Conservation (phyloP, 257 asterid genomes). For the Lycium barbarum region DNA sequence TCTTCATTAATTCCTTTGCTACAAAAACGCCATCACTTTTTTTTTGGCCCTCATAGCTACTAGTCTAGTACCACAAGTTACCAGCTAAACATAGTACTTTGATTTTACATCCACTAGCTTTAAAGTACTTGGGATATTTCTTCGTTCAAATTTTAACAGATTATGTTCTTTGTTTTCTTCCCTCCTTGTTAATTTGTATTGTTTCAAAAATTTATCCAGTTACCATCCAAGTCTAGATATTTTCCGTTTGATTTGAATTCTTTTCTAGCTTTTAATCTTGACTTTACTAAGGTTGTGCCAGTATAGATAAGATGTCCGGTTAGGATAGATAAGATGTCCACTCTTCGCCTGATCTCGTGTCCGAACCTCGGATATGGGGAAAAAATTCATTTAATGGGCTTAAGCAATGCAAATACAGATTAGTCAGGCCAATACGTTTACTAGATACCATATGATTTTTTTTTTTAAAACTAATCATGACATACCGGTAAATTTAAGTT, state of each 20-base stretch:
- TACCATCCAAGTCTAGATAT: background rate
- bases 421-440: background rate
- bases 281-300: background rate
- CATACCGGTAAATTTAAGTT: background rate
- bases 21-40: background rate
- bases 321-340: background rate
- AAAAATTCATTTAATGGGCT: background rate
- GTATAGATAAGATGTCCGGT: background rate
- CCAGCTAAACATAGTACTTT: background rate
- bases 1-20: slow-evolving; percentile 19
- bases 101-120: background rate
- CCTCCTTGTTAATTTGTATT: background rate
- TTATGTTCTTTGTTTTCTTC: background rate
- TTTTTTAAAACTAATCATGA: background rate
- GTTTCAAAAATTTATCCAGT: background rate
- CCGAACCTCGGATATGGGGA: no score
- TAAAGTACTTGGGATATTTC: background rate
- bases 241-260: background rate
- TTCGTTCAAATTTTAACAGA: background rate
- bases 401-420: no score
- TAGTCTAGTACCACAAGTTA: background rate
- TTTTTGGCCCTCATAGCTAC: background rate
- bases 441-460: background rate
- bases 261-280: background rate
- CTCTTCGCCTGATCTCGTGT: background rate